Conservation (phyloP, 768 basidiomycete genomes). For the Chiua virens region DNA sequence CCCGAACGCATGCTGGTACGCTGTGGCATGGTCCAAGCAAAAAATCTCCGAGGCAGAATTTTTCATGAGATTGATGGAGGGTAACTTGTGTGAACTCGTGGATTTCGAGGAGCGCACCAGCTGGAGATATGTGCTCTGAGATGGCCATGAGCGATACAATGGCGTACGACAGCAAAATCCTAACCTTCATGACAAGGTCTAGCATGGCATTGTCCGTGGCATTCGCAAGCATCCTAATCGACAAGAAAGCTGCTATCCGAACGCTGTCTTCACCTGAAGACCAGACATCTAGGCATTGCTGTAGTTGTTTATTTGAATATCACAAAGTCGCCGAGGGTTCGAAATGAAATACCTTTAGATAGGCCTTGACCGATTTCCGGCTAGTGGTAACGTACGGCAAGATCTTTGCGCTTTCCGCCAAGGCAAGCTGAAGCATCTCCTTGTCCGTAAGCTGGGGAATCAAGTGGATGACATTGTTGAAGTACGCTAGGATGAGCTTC, state of each 20-base stretch:
- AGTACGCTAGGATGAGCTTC: slow-evolving; percentile 86
- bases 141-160: neutral
- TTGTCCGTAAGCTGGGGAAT: slow-evolving; percentile 72
- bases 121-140: slow-evolving; percentile 83
- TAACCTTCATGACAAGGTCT: slow-evolving; percentile 85
- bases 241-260: slow-evolving; percentile 83
- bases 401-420: slow-evolving; percentile 85
- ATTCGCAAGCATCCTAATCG: slow-evolving; percentile 76
- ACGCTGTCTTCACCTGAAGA: slow-evolving; percentile 76
- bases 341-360: slow-evolving; percentile 73
- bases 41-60: slow-evolving; percentile 95
- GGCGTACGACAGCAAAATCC: neutral
- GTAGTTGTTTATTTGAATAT: neutral
- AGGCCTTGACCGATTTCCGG: slow-evolving; percentile 80
- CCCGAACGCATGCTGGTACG: slow-evolving; percentile 94
- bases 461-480: slow-evolving; percentile 81
- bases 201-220: slow-evolving; percentile 77
- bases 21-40: slow-evolving; percentile 64
- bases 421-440: slow-evolving; percentile 64
- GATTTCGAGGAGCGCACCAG: slow-evolving; percentile 82
- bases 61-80: slow-evolving; percentile 95
- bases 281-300: slow-evolving; percentile 88
- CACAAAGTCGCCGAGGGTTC: neutral
- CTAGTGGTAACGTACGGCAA: slow-evolving; percentile 85
- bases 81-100: slow-evolving; percentile 84